Percentiles rank a stretch among this genome's conserved stretches.
phyloP scores from a whole-genome alignment of 768 basidiomycete species.

The Multifurca ochricompacta region DNA sequence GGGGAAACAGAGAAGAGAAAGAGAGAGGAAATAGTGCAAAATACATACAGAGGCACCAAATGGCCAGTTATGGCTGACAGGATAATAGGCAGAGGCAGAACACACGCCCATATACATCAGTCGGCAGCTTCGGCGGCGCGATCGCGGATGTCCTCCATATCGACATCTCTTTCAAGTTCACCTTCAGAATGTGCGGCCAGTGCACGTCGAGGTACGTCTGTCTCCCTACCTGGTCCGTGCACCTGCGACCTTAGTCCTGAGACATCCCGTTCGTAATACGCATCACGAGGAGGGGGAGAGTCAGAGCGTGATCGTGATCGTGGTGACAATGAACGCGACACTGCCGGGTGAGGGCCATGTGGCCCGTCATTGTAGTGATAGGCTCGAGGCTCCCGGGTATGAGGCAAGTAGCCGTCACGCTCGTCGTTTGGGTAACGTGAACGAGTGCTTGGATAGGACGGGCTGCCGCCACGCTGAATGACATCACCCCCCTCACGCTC shows the following conservation, averaged over 20 bases:
- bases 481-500: slow-evolving; percentile 11
- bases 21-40: neutral
- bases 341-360: slow-evolving; percentile 10
- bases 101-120: slow-evolving; percentile 13
- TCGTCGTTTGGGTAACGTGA: slow-evolving; percentile 23
- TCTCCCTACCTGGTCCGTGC: slow-evolving; percentile 3
- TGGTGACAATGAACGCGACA: slow-evolving; percentile 15
- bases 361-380: slow-evolving; percentile 13
- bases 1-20: neutral
- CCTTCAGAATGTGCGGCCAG: slow-evolving; percentile 5
- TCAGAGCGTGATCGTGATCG: slow-evolving; percentile 20
- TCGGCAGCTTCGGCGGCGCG: slow-evolving; percentile 17
- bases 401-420: slow-evolving; percentile 17
- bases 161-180: slow-evolving; percentile 14
- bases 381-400: slow-evolving; percentile 14
- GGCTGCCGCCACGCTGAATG: slow-evolving; percentile 4
- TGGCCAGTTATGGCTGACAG: slow-evolving; percentile 1
- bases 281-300: slow-evolving; percentile 12
- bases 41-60: neutral
- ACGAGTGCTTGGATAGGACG: slow-evolving; percentile 20
- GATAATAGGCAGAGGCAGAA: neutral
- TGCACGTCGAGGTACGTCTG: slow-evolving; percentile 6
- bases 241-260: neutral
- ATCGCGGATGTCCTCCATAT: slow-evolving; percentile 15
- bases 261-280: slow-evolving; percentile 11